Evolutionary conservation across 331 rosid species (phyloP), one percentile per base, ranked within the genome.

Genomic region (Pyracantha coccinea): DNA sequence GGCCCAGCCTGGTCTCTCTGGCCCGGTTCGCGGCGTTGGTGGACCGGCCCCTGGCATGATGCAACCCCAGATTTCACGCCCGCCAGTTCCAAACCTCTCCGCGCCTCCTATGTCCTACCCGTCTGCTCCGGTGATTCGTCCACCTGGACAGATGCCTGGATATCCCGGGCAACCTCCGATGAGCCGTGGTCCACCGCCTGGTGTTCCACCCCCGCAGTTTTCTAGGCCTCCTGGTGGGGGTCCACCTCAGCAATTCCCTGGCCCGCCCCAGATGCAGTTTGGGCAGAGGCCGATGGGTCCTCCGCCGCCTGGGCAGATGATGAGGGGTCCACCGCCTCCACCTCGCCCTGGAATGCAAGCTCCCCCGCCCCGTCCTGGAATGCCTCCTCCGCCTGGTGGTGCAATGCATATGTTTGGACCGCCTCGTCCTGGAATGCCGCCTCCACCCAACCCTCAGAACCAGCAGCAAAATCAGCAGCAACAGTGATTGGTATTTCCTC

Each of bases 201-300:
- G 83, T 7, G 81, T 41, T 80, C 96, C 87, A 2, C 97, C 96
- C 0, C 92, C 96, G 16, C 97, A 92, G 62, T 95, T 66, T 59
- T 61, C 47, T 0, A 85, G 98, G 47, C 98, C 97, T 50, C 55
- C 55, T 17, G 55, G 55, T 0, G 95, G 97, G 15, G 92, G 92
- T 3, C 96, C 93, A 0, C 94, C 92, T 0, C 98, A 72, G 62
- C 89, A 79, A 0, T 94, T 66, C 82, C 74, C 68, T 0, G 78
- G 47, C 10, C 91, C 97, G 11, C 97, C 96, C 1, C 92, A 88
- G 41, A 73, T 73, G 8, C 93, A 95, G 82, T 95, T 66, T 79
- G 98, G 88, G 6, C 98, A 95, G 88, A 83, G 99, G 38, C 99
- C 99, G 0, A 92, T 95, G 98, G 99, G 99, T 4, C 97, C 97